A percentile compares a stretch with the other conserved stretches of the same genome.
Conservation (phyloP, 257 asterid species). For the Solanum microdontum region DNA sequence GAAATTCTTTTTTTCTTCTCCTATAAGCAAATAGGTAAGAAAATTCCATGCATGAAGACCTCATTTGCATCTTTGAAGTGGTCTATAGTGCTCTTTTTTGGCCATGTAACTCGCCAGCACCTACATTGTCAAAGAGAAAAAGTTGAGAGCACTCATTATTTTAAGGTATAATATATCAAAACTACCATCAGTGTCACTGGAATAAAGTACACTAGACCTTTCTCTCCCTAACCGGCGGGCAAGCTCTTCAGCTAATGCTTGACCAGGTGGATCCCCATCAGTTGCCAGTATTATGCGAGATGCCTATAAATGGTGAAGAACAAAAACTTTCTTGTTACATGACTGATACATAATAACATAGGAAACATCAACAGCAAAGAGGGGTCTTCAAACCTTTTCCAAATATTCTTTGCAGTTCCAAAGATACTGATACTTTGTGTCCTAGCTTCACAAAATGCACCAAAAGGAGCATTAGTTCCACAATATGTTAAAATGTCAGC, state of each 20-base stretch:
- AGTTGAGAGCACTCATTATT: background rate
- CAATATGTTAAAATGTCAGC: slow-evolving; percentile 5
- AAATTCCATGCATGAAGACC: slow-evolving; percentile 26
- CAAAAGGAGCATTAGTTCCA: slow-evolving; percentile 28
- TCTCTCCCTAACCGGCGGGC: slow-evolving; percentile 98
- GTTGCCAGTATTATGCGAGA: slow-evolving; percentile 97
- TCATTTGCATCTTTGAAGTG: slow-evolving; percentile 91
- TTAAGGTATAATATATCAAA: background rate
- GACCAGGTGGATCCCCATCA: slow-evolving; percentile 91
- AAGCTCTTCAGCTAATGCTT: slow-evolving; percentile 96
- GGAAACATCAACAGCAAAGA: background rate
- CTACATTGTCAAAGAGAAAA: slow-evolving; percentile 30
- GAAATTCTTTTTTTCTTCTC: background rate
- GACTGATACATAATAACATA: slow-evolving; percentile 5
- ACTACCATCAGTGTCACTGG: background rate
- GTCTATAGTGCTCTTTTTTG: slow-evolving; percentile 52
- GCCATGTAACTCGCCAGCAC: slow-evolving; percentile 99
- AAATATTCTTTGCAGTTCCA: slow-evolving; percentile 93
- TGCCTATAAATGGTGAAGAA: slow-evolving; percentile 34
- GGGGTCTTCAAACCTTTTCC: slow-evolving; percentile 39
- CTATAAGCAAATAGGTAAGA: background rate
- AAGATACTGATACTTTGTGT: slow-evolving; percentile 75
- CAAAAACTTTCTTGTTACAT: slow-evolving; percentile 9
- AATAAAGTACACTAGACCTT: slow-evolving; percentile 29
- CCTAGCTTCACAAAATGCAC: slow-evolving; percentile 64